Evolutionary conservation across 2,329 filamentous ascomycete species (phyloP).

Genomic region (Calonectria pseudoturangicola): DNA sequence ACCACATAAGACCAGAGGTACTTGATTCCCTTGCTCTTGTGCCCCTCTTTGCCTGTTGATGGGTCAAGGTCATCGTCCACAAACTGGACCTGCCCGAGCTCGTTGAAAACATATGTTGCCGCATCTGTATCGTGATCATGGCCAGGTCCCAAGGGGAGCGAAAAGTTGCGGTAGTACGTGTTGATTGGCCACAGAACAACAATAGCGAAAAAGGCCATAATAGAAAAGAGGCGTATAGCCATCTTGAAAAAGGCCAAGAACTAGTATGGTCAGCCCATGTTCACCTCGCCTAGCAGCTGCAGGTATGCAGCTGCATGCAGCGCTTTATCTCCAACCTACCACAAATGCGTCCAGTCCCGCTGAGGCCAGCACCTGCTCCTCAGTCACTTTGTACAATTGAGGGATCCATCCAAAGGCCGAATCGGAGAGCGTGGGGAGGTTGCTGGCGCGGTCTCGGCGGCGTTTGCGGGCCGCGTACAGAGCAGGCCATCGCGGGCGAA

Average conservation of each 20-base stretch:
- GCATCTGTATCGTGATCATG: slow-evolving; percentile 28
- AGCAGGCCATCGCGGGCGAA: slow-evolving; percentile 93
- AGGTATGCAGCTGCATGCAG: slow-evolving; percentile 3
- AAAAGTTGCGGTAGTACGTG: slow-evolving; percentile 70
- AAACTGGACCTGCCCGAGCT: slow-evolving; percentile 42
- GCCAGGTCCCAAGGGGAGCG: slow-evolving; percentile 13
- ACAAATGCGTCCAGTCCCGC: slow-evolving; percentile 97
- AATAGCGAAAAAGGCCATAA: slow-evolving; percentile 88
- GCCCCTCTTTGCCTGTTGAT: slow-evolving; percentile 59
- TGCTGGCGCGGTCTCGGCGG: slow-evolving; percentile 74
- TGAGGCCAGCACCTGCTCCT: slow-evolving; percentile 91
- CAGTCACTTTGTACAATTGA: slow-evolving; percentile 86
- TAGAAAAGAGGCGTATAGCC: slow-evolving; percentile 87
- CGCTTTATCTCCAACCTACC: slow-evolving; percentile 66
- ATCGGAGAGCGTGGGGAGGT: slow-evolving; percentile 86
- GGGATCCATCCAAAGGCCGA: slow-evolving; percentile 96
- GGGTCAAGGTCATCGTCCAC: slow-evolving; percentile 41
- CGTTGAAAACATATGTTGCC: slow-evolving; percentile 31
- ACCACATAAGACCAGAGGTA: slow-evolving; percentile 95
- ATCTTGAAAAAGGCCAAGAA: slow-evolving; percentile 98
- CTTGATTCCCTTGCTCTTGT: slow-evolving; percentile 57
- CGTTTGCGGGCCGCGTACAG: slow-evolving; percentile 93
- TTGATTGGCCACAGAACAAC: slow-evolving; percentile 92
- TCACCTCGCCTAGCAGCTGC: neutral
- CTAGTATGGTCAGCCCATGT: slow-evolving; percentile 57